A percentile compares a stretch with the other conserved stretches of the same genome.
phyloP scores from a whole-genome alignment of 2,329 filamentous ascomycete genomes.

The Colletotrichum orchidophilum region DNA sequence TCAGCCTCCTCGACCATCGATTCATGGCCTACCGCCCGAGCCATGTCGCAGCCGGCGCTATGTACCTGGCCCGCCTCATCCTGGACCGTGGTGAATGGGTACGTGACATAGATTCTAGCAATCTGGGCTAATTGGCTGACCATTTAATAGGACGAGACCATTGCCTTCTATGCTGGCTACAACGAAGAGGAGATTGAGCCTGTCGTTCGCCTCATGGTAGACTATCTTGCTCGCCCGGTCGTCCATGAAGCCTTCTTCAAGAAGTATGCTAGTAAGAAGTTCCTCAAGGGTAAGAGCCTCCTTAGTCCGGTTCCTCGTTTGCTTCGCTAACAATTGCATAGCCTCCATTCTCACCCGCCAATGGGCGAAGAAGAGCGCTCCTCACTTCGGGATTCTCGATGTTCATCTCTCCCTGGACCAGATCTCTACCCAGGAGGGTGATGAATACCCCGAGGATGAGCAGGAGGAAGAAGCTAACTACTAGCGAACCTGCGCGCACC shows the following conservation, averaged over 20 bases:
- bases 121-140: slow-evolving; percentile 41
- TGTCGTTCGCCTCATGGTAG: slow-evolving; percentile 92
- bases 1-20: slow-evolving; percentile 92
- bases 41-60: slow-evolving; percentile 89
- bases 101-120: slow-evolving; percentile 48
- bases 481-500: slow-evolving; percentile 27
- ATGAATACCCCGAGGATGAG: slow-evolving; percentile 40
- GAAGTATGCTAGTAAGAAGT: slow-evolving; percentile 99
- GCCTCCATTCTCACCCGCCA: slow-evolving; percentile 90
- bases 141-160: slow-evolving; percentile 74
- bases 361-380: slow-evolving; percentile 88
- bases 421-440: slow-evolving; percentile 41
- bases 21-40: slow-evolving; percentile 92
- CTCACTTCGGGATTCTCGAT: slow-evolving; percentile 63
- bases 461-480: slow-evolving; percentile 40
- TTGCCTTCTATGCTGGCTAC: slow-evolving; percentile 93
- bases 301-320: neutral
- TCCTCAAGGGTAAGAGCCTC: slow-evolving; percentile 85
- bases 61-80: slow-evolving; percentile 93
- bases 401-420: slow-evolving; percentile 61
- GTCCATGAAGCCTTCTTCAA: slow-evolving; percentile 98
- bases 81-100: slow-evolving; percentile 93
- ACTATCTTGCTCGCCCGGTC: slow-evolving; percentile 91
- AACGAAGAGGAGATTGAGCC: slow-evolving; percentile 92
- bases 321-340: slow-evolving; percentile 49